Conservation (phyloP, 1,284 basidiomycete species). For the Puccinia polysora region DNA sequence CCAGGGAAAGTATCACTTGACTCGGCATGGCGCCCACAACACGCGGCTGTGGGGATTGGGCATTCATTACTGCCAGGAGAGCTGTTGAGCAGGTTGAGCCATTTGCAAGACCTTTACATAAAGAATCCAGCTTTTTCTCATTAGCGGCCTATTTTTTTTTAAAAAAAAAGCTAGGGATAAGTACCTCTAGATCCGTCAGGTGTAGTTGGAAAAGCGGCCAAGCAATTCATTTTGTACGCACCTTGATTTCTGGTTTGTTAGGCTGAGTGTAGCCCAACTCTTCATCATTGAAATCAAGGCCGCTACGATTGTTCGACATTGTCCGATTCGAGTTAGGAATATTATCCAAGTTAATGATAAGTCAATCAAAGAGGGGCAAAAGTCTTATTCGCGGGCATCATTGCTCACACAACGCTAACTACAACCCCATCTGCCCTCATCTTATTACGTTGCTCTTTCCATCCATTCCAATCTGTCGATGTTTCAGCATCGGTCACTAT, state of each 20-base stretch:
- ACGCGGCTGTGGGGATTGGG: slow-evolving; percentile 21
- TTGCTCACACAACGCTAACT: slow-evolving; percentile 24
- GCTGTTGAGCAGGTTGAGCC: slow-evolving; percentile 22
- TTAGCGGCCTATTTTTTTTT: slow-evolving; percentile 14
- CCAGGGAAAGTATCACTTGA: slow-evolving; percentile 19
- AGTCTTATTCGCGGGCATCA: neutral
- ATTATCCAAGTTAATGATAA: neutral
- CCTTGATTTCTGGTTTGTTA: slow-evolving; percentile 39
- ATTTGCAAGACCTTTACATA: slow-evolving; percentile 21
- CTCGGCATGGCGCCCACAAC: slow-evolving; percentile 1
- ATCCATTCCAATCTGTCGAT: slow-evolving; percentile 25
- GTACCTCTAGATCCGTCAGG: neutral
- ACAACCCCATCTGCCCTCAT: slow-evolving; percentile 14
- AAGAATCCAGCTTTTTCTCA: neutral
- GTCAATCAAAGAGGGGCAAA: neutral
- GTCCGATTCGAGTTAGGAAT: neutral
- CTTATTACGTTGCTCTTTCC: slow-evolving; percentile 8
- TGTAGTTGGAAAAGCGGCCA: neutral
- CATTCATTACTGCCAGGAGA: slow-evolving; percentile 13
- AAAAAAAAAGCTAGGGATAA: neutral
- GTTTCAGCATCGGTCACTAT: slow-evolving; percentile 20
- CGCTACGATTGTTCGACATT: slow-evolving; percentile 3
- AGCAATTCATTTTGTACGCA: neutral
- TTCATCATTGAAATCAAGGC: slow-evolving; percentile 34
- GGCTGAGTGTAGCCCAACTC: slow-evolving; percentile 13